Evolutionary conservation across 164 flowering plant genomes (phyloP).

Genomic region (Annona squamosa): DNA sequence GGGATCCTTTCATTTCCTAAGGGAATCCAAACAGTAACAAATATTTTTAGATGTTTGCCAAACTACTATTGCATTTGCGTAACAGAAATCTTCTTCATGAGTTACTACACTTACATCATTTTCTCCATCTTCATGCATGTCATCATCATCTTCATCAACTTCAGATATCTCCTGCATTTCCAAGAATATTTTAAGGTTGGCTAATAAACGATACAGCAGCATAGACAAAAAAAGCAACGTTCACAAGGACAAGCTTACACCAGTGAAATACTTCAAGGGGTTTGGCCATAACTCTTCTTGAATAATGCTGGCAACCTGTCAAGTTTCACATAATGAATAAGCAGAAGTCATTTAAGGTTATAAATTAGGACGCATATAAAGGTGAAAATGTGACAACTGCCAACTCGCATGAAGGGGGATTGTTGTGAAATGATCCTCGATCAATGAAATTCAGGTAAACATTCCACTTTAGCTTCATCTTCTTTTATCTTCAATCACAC

Average conservation of each 20-base stretch:
- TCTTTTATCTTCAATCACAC: no score
- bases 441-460: no score
- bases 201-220: not conserved
- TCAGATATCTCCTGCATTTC: slow-evolving; percentile 58
- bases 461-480: no score
- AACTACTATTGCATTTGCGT: not conserved
- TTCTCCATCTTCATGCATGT: slow-evolving; percentile 27
- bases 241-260: slow-evolving; percentile 31
- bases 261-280: slow-evolving; percentile 74
- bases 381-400: no score
- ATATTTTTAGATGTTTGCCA: not conserved
- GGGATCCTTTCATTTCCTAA: no score
- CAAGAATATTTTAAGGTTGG: not conserved
- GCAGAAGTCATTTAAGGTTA: not conserved
- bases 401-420: no score
- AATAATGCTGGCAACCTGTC: slow-evolving; percentile 73
- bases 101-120: slow-evolving; percentile 4
- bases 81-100: not conserved
- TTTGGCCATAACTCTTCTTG: slow-evolving; percentile 91
- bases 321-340: not conserved
- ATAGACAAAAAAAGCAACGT: not conserved
- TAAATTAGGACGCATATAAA: no score
- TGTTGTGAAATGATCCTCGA: no score
- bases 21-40: no score
- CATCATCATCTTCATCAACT: slow-evolving; percentile 46